Percentiles rank a stretch among this genome's conserved stretches.
Evolutionary conservation across 2,329 filamentous ascomycete species (phyloP).

Genomic region (Neocatenulostroma microsporum): DNA sequence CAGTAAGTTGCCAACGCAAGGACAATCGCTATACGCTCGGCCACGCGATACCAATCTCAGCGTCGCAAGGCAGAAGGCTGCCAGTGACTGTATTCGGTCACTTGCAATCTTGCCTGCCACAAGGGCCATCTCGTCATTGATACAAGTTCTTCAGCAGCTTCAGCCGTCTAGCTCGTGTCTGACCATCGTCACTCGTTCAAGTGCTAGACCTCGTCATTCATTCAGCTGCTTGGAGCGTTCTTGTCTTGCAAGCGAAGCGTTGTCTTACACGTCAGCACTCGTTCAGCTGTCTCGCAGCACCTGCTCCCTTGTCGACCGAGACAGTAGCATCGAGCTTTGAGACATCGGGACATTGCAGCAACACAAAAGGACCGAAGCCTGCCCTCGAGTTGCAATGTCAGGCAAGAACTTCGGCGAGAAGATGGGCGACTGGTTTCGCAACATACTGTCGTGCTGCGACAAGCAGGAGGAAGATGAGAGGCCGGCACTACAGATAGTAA

Average conservation of each 20-base stretch:
- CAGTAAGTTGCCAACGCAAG: conserved; percentile 15
- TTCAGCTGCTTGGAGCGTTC: not conserved
- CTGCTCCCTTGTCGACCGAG: not conserved
- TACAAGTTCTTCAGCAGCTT: not conserved
- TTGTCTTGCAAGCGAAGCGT: no score
- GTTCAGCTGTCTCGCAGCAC: no score
- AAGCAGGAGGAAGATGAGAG: conserved; percentile 15
- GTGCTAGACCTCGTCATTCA: not conserved
- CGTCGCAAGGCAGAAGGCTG: conserved; percentile 12
- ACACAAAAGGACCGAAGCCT: no score
- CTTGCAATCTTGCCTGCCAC: conserved; percentile 4
- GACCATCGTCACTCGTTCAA: conserved; percentile 3
- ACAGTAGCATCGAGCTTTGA: no score
- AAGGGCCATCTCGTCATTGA: conserved; percentile 3
- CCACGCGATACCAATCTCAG: conserved; percentile 8
- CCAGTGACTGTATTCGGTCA: conserved; percentile 8
- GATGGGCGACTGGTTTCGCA: conserved; percentile 14
- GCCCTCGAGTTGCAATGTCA: conserved; percentile 4
- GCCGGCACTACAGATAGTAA: conserved; percentile 20
- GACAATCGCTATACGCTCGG: conserved; percentile 9
- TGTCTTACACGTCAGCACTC: conserved; percentile 1
- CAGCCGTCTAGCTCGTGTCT: conserved; percentile 1
- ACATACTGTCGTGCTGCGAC: conserved; percentile 19
- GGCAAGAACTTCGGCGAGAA: conserved; percentile 14
- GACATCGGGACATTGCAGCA: no score